A percentile compares a stretch with the other conserved stretches of the same genome.
phyloP scores from a whole-genome alignment of 257 asterid species.

The Rubia yunnanensis region DNA sequence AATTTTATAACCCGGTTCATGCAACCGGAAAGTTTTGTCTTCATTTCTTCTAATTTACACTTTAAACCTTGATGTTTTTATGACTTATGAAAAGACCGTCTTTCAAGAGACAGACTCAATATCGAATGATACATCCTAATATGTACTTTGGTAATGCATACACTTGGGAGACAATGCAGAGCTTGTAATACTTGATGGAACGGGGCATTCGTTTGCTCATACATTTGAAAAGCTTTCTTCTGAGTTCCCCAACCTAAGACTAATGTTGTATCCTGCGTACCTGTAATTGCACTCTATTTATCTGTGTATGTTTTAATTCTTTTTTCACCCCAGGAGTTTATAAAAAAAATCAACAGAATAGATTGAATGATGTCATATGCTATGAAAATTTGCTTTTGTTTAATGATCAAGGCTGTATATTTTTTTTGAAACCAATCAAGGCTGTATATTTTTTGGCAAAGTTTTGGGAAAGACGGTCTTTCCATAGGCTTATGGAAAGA shows the following conservation, averaged over 20 bases:
- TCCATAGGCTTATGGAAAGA: no score
- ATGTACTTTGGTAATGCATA: constrained; percentile 23
- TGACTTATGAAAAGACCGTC: no score
- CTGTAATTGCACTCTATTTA: background rate
- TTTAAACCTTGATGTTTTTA: no score
- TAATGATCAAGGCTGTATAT: background rate
- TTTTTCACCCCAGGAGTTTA: background rate
- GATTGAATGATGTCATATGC: constrained; percentile 1
- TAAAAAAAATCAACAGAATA: background rate
- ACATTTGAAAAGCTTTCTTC: constrained; percentile 50
- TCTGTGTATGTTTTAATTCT: background rate
- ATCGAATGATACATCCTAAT: background rate
- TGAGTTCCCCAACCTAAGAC: background rate
- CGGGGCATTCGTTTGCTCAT: constrained; percentile 52
- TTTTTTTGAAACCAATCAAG: no score
- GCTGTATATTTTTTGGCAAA: no score
- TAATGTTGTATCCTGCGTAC: background rate
- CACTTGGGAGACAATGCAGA: constrained; percentile 48
- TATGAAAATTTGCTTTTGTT: background rate
- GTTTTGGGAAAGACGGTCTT: no score
- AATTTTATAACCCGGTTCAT: no score
- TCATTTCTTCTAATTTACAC: no score
- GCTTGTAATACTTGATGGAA: constrained; percentile 42
- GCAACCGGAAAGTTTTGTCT: no score
- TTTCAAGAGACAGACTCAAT: no score